Evolutionary conservation across 2,329 filamentous ascomycete species (phyloP), one percentile per base, ranked within the genome.

Genomic region (Beauveria medogensis): DNA sequence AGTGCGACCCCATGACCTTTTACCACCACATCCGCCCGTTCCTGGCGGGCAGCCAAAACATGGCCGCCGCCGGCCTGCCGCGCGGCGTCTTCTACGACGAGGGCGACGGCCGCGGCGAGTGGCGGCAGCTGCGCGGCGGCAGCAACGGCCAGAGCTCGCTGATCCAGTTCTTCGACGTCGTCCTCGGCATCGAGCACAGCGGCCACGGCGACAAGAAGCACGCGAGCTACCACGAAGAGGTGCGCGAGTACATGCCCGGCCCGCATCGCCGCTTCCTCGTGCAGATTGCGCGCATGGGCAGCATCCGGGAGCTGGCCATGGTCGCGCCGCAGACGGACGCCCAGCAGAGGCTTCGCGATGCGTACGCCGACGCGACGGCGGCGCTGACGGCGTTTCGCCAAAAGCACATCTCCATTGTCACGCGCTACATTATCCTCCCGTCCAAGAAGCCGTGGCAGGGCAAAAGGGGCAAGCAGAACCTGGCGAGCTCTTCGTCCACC

Each of bases 71-170:
- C 0, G 93, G 92, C 0, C 79, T 97, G 1, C 91, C 92, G 0
- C 82, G 85, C 14, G 93, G 93, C 0, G 86, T 97, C 6, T 85
- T 92, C 59, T 96, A 96, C 70, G 91, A 96, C 66, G 83, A 90
- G 61, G 56, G 56, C 48, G 14, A n/a, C 56, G 56, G 40, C 34
- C 8, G 3, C 14, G 89, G 86, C 1, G 76, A 82, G 41, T 96
- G 91, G 80, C 80, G 86, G 20, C 87, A 93, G 66, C 88, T 90
- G 62, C 84, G 90, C n/a, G 93, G 93, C 20, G 93, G 93, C 5
- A 95, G 90, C 72, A 97, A 97, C 69, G 93, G 92, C 0, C 93
- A 97, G 73, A 93, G 89, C 72, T 95, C 91, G 0, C 79, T 96
- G 47, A 92, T 97, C 62, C 92, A 97, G 69, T 94, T 96, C 76